Percentiles rank a stretch among this genome's conserved stretches.
Evolutionary conservation across 139 green algal species (phyloP).

Genomic region (Pseudopediastrum boryanum): DNA sequence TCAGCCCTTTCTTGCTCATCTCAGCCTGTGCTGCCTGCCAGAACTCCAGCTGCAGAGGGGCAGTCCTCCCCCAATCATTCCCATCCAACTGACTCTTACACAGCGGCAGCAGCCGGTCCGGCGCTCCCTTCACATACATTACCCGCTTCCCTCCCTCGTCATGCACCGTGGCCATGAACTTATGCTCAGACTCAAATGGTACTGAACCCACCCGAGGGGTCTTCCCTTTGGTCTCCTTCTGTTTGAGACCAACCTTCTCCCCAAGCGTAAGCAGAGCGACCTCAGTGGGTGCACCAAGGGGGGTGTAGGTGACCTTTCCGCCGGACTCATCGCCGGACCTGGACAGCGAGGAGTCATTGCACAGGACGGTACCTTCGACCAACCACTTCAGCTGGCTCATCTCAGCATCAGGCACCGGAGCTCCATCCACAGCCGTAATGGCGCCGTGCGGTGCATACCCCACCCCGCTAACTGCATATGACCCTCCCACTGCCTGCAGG

Average conservation of each 20-base stretch:
- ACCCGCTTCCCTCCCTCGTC: slow-evolving; percentile 16
- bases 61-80: not conserved
- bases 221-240: slow-evolving; percentile 9
- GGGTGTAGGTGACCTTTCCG: slow-evolving; percentile 10
- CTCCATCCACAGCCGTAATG: slow-evolving; percentile 2
- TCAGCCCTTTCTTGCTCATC: slow-evolving; percentile 42
- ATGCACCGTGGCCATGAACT: slow-evolving; percentile 53
- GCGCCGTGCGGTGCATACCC: slow-evolving; percentile 46
- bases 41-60: slow-evolving; percentile 24
- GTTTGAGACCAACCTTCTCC: slow-evolving; percentile 36
- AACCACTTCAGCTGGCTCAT: slow-evolving; percentile 1
- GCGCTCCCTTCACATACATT: slow-evolving; percentile 48
- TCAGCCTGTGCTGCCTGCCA: slow-evolving; percentile 38
- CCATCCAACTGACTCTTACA: slow-evolving; percentile 29
- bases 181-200: slow-evolving; percentile 50
- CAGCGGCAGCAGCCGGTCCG: slow-evolving; percentile 44
- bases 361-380: slow-evolving; percentile 42
- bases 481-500: slow-evolving; percentile 15
- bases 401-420: not conserved
- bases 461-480: slow-evolving; percentile 45
- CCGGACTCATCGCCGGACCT: not conserved
- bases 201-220: slow-evolving; percentile 32
- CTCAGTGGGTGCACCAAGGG: slow-evolving; percentile 38
- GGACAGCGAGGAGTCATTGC: slow-evolving; percentile 44
- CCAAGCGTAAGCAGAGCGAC: slow-evolving; percentile 42